phyloP scores from a whole-genome alignment of 306 rosid species.

The Cucumis hystrix region DNA sequence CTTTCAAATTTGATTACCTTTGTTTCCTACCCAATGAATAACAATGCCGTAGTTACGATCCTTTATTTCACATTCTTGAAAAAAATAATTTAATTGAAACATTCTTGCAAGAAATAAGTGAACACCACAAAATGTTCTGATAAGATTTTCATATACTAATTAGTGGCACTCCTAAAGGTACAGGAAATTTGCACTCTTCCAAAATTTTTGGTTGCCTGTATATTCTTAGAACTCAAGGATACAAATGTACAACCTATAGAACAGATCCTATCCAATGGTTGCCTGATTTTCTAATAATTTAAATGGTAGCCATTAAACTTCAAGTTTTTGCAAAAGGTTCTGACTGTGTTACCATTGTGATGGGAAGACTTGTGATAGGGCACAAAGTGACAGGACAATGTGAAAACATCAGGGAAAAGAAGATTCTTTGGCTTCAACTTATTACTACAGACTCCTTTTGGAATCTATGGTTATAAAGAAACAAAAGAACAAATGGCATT shows the following conservation, averaged over 20 bases:
- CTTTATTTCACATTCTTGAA: background rate
- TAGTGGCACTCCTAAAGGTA: background rate
- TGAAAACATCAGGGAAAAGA: background rate
- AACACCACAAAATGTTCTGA: background rate
- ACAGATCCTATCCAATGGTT: background rate
- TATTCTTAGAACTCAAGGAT: background rate
- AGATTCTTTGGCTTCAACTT: background rate
- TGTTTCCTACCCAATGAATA: no score
- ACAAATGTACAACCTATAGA: no score
- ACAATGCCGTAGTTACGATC: no score
- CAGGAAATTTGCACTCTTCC: background rate
- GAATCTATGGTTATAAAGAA: background rate
- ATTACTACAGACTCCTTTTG: background rate
- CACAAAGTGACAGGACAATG: background rate
- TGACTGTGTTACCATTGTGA: background rate
- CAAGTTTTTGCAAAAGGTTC: background rate
- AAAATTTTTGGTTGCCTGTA: background rate
- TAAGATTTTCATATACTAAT: background rate
- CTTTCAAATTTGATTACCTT: no score
- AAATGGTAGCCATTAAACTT: background rate
- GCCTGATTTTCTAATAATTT: background rate
- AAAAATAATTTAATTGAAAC: background rate
- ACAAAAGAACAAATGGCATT: background rate
- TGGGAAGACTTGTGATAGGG: background rate
- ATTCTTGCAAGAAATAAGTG: background rate